Conservation (phyloP, 345 rosid species). For the Citrus trifoliata region DNA sequence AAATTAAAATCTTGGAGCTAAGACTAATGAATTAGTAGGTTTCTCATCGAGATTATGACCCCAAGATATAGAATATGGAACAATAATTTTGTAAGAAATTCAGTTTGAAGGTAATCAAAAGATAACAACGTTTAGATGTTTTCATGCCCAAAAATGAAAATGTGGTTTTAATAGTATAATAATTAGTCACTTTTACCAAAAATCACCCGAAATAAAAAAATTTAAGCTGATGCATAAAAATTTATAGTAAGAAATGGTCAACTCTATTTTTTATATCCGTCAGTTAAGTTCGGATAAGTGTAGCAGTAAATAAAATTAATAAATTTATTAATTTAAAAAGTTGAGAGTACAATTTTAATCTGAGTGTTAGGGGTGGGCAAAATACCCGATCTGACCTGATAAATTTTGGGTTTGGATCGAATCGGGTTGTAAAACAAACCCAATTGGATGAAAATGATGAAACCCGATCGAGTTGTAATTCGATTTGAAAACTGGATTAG, state of each 20-base stretch:
- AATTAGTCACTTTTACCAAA: too few species aligned
- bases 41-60: not conserved
- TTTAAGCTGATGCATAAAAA: not conserved
- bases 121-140: not conserved
- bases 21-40: not conserved
- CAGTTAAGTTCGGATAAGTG: too few species aligned
- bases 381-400: too few species aligned
- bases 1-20: not conserved
- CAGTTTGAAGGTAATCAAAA: not conserved
- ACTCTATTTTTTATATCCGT: too few species aligned
- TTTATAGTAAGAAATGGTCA: too few species aligned
- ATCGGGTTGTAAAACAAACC: too few species aligned
- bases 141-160: not conserved
- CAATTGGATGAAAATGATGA: too few species aligned
- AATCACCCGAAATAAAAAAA: not conserved
- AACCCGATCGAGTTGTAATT: too few species aligned
- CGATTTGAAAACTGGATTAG: too few species aligned
- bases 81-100: not conserved
- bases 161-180: not conserved
- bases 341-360: too few species aligned
- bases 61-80: not conserved
- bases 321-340: too few species aligned
- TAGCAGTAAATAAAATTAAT: too few species aligned
- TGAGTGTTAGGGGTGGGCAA: not conserved
- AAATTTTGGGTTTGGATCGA: fast-evolving